Base-by-base conservation (phyloP, 2,329 filamentous ascomycete species). In the Elsinoe australis region DNA sequence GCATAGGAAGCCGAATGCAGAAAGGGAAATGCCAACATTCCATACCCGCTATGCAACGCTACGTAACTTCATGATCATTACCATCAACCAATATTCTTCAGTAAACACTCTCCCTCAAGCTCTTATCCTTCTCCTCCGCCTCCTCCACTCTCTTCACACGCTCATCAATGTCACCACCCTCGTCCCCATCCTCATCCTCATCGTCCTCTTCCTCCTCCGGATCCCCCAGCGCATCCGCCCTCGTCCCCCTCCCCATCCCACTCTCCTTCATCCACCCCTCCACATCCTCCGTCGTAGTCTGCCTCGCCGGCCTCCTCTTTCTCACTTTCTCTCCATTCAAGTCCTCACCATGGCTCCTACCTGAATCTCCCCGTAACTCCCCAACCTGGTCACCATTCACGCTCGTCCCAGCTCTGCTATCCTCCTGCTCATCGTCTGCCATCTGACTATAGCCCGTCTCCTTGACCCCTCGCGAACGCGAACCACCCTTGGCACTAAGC, bases 171-270 rank as follows among this genome's bases (percentile, higher is more conserved):
- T 15, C 22, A 5, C n/a, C 36, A 3, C 12, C 38, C 17, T 18
- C 35, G n/a, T 17, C 45, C 3, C 21, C 46, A 31, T 21, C 47
- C 7, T 49, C 47, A n/a, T 56, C 54, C 2, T 53, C 51, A 14
- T 50, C 53, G 21, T 55, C 55, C 19, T 55, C 53, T 10, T 52
- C 55, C 9, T 52, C 50, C n/a, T 55, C 57, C 17, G 60, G 57
- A 45, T 66, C 66, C 0, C 71, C 71, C 12, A 74, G 57, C 4
- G 66, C 59, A 56, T 74, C 70, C 0, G 71, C 71, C 29, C 63
- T 58, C 15, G 62, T 61, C 1, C 70, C 70, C 2, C 52, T 55
- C 0, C 67, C 67, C 70, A 74, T 73, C 1, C 71, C 71, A 22
- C 67, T 70, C 53, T 73, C 68, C 14, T 61, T 59, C 42, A 64